Evolutionary conservation across 345 rosid genomes (phyloP).

Genomic region (Hibiscus mutabilis): DNA sequence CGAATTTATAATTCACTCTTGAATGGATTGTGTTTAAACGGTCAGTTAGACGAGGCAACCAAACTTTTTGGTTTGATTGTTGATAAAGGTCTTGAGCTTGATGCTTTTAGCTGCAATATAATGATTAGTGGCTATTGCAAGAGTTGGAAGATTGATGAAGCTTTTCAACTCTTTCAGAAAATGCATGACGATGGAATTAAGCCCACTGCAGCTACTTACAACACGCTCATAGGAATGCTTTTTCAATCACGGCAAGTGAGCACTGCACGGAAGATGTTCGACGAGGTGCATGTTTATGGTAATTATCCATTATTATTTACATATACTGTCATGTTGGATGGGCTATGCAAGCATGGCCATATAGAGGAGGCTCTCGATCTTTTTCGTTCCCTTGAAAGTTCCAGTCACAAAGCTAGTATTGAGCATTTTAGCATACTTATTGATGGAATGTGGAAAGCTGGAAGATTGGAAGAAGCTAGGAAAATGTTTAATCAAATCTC

Average conservation of each 20-base stretch:
- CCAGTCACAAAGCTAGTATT: background rate
- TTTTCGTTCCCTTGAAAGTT: background rate
- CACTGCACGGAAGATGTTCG: constrained; percentile 2
- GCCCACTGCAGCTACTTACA: constrained; percentile 7
- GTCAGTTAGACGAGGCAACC: constrained; percentile 24
- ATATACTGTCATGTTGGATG: background rate
- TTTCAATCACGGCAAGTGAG: background rate
- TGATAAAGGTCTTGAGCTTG: constrained; percentile 12
- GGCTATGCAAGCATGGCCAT: constrained; percentile 10
- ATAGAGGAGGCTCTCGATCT: constrained; percentile 2
- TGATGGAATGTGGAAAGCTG: constrained; percentile 12
- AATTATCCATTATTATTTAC: background rate
- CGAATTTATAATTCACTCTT: constrained; percentile 32
- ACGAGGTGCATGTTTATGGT: constrained; percentile 5
- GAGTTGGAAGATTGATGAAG: constrained; percentile 8
- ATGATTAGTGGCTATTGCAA: constrained; percentile 12
- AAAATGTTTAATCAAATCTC: background rate
- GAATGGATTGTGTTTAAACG: constrained; percentile 26
- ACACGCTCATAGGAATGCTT: constrained; percentile 1
- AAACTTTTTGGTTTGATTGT: constrained; percentile 16
- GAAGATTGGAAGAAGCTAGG: background rate
- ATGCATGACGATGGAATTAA: constrained; percentile 9
- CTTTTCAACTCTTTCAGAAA: constrained; percentile 4
- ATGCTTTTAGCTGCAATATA: constrained; percentile 16
- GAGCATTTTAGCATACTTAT: background rate